These are phyloP conservation scores for Acanthamoeba castellanii DNA, from an alignment of 208 protist species.

Conservation along the genomic window DNA sequence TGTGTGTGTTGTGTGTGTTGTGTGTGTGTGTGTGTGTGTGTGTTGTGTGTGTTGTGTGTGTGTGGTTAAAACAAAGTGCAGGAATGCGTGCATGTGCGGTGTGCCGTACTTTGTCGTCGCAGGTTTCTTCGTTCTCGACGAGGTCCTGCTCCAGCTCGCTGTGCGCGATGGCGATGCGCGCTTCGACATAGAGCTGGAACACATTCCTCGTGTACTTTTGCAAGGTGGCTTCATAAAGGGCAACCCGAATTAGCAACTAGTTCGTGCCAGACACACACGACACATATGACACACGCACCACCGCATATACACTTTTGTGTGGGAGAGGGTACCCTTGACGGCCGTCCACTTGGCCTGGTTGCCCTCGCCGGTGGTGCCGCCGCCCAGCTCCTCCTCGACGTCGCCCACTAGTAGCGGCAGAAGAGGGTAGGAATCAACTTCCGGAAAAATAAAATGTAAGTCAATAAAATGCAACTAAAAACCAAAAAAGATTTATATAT, in stretches of 20 bases:
- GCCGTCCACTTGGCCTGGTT: background rate
- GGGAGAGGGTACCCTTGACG: background rate
- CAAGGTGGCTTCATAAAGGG: background rate
- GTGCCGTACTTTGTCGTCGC: slow-evolving; percentile 35
- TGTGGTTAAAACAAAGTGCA: too few relatives aligned
- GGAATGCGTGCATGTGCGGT: background rate
- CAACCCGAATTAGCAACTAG: background rate
- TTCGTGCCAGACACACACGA: too few relatives aligned
- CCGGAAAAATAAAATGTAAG: background rate
- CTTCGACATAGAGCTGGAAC: slow-evolving; percentile 60
- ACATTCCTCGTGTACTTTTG: slow-evolving; percentile 55
- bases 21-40: too few relatives aligned
- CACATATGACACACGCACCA: too few relatives aligned
- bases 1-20: too few relatives aligned
- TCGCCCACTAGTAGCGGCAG: slow-evolving; percentile 9
- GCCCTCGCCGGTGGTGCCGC: background rate
- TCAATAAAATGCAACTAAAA: background rate
- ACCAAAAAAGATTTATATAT: background rate
- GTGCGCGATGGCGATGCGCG: slow-evolving; percentile 22
- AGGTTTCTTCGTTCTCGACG: slow-evolving; percentile 58
- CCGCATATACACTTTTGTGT: too few relatives aligned
- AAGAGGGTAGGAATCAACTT: slow-evolving; percentile 44
- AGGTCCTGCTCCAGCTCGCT: slow-evolving; percentile 53
- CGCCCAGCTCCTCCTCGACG: background rate
- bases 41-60: too few relatives aligned